phyloP scores from a whole-genome alignment of 2,329 filamentous ascomycete species.

The Cladosporium sp. region DNA sequence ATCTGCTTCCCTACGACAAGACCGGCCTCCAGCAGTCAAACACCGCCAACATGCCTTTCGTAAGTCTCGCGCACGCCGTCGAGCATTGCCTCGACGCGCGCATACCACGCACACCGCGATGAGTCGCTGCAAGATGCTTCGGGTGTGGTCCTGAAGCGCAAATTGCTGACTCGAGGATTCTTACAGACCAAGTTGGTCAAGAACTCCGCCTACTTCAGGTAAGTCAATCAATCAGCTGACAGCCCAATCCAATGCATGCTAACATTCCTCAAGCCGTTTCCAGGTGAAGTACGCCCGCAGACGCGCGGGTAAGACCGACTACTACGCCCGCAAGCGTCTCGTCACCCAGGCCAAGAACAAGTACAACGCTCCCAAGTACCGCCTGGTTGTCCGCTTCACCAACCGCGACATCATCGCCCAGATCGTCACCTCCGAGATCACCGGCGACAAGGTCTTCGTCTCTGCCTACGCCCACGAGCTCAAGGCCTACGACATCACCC shows the following conservation, averaged over 20 bases:
- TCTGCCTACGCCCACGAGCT: slow-evolving; percentile 97
- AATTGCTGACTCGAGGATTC: slow-evolving; percentile 96
- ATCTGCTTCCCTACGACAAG: slow-evolving; percentile 13
- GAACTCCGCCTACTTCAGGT: slow-evolving; percentile 99
- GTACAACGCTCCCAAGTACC: slow-evolving; percentile 99
- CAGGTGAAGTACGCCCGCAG: slow-evolving; percentile 99
- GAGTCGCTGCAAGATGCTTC: slow-evolving; percentile 99
- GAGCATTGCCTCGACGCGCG: background rate
- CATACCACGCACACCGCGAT: slow-evolving; percentile 16
- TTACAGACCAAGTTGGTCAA: slow-evolving; percentile 83
- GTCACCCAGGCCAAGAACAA: slow-evolving; percentile 99
- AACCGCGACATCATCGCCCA: slow-evolving; percentile 98
- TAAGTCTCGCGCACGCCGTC: slow-evolving; percentile 40
- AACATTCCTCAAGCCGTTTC: slow-evolving; percentile 69
- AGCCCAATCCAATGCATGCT: slow-evolving; percentile 18
- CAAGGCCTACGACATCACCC: slow-evolving; percentile 92
- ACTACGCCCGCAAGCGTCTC: slow-evolving; percentile 99
- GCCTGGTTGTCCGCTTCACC: slow-evolving; percentile 81
- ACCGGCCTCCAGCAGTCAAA: slow-evolving; percentile 19
- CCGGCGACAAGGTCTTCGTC: slow-evolving; percentile 94
- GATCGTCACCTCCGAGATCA: slow-evolving; percentile 94
- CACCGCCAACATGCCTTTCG: slow-evolving; percentile 48
- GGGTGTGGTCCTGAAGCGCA: slow-evolving; percentile 89
- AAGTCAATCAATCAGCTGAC: slow-evolving; percentile 44
- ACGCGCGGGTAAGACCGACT: slow-evolving; percentile 96